These are phyloP conservation scores for Anisogramma anomala DNA, from an alignment of 2,329 filamentous ascomycete species.

Conservation along the genomic window DNA sequence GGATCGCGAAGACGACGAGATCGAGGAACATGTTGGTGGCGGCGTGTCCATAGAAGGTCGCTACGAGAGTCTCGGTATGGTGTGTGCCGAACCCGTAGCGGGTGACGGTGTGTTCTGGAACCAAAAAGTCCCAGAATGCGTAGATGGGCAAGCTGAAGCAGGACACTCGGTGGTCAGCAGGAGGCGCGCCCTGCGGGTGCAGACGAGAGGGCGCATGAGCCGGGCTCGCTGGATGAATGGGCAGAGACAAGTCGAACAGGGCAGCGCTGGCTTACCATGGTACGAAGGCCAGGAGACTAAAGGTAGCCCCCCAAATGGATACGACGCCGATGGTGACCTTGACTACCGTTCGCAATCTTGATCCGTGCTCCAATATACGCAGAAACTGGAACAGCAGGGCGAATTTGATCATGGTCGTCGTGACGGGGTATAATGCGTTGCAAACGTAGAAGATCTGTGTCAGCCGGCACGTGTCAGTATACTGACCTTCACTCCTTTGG, in stretches of 20 bases:
- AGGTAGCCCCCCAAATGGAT: slow-evolving; percentile 22
- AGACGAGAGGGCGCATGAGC: not conserved
- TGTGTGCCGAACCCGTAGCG: slow-evolving; percentile 24
- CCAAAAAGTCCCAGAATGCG: slow-evolving; percentile 22
- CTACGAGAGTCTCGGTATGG: slow-evolving; percentile 17
- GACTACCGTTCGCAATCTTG: slow-evolving; percentile 14
- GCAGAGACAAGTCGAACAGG: no score
- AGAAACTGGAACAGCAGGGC: slow-evolving; percentile 17
- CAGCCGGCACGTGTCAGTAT: not conserved
- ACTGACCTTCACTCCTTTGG: not conserved
- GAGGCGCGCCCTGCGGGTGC: not conserved
- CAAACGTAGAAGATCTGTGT: slow-evolving; percentile 13
- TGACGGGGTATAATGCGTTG: slow-evolving; percentile 15
- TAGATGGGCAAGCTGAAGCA: slow-evolving; percentile 16
- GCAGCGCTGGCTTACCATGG: slow-evolving; percentile 19
- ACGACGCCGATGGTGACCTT: slow-evolving; percentile 19
- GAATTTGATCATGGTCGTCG: slow-evolving; percentile 16
- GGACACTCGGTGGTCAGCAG: not conserved
- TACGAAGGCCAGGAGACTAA: slow-evolving; percentile 23
- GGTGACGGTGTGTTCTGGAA: not conserved
- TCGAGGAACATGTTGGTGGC: slow-evolving; percentile 23
- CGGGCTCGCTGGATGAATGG: no score
- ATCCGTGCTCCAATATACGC: slow-evolving; percentile 13
- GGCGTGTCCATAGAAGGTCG: slow-evolving; percentile 21
- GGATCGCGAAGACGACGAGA: slow-evolving; percentile 22